phyloP scores from a whole-genome alignment of 2,329 filamentous ascomycete species.

The Paracorniculantispora psalliotae region DNA sequence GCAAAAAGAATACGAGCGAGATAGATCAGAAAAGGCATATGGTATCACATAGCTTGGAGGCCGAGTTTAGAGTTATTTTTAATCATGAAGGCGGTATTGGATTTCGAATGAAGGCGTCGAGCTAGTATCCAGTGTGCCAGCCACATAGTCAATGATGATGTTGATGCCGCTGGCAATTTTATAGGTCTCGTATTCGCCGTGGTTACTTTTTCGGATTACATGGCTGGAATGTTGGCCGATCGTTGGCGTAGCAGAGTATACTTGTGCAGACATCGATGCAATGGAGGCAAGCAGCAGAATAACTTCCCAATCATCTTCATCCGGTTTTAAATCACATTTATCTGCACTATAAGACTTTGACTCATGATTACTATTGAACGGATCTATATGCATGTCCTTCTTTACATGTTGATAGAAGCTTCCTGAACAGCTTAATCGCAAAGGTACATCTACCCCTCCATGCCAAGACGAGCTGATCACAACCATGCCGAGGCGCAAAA shows the following conservation, averaged over 20 bases:
- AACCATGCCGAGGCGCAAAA: not conserved
- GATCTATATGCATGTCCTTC: too few species aligned
- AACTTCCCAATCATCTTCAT: not conserved
- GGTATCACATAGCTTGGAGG: not conserved
- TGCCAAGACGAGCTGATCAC: slow-evolving; percentile 9
- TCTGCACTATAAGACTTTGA: too few species aligned
- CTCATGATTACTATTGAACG: too few species aligned
- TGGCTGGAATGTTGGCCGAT: not conserved
- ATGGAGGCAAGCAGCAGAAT: not conserved
- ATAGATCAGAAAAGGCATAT: not conserved
- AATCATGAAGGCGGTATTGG: too few species aligned
- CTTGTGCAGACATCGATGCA: too few species aligned
- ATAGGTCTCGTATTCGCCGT: slow-evolving; percentile 4
- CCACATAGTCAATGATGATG: not conserved
- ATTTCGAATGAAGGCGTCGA: not conserved
- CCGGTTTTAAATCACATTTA: too few species aligned
- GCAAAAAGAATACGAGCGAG: not conserved
- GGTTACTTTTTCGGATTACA: not conserved
- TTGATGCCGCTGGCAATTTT: not conserved
- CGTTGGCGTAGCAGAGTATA: too few species aligned
- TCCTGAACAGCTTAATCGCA: not conserved
- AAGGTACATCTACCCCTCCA: not conserved
- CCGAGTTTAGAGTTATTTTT: too few species aligned
- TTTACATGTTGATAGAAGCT: not conserved
- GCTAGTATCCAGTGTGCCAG: not conserved